Conservation (phyloP, 2,329 filamentous ascomycete species). For the Pleomassaria siparia region DNA sequence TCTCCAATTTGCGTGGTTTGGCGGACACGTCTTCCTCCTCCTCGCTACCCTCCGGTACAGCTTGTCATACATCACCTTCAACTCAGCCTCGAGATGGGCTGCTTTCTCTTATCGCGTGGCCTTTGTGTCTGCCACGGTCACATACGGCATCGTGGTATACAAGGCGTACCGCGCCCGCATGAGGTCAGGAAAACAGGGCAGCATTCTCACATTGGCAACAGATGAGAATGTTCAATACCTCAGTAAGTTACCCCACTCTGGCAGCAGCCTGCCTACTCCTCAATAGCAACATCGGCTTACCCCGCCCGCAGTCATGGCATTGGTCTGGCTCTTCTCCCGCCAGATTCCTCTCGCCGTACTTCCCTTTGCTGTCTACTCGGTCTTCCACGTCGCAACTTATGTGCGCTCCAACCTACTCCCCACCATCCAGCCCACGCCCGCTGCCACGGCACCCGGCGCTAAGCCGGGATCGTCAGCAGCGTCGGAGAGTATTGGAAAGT, state of each 20-base stretch:
- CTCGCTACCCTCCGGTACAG: constrained; percentile 79
- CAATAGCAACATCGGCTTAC: constrained; percentile 19
- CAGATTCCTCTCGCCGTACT: constrained; percentile 89
- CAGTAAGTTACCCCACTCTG: constrained; percentile 58
- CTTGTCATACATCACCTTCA: constrained; percentile 85
- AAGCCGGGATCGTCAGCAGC: constrained; percentile 63
- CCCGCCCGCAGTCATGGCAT: constrained; percentile 72
- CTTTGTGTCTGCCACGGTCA: constrained; percentile 84
- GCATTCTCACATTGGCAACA: constrained; percentile 66
- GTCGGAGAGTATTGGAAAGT: constrained; percentile 81
- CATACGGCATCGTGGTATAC: constrained; percentile 98
- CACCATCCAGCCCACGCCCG: constrained; percentile 69
- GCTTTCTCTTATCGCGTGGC: constrained; percentile 85
- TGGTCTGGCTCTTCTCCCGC: constrained; percentile 90
- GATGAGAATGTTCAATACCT: constrained; percentile 99
- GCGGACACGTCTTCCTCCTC: constrained; percentile 83
- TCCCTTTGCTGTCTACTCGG: constrained; percentile 93
- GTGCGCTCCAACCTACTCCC: constrained; percentile 91
- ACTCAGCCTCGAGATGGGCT: constrained; percentile 77
- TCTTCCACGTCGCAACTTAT: constrained; percentile 98
- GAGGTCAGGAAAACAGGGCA: constrained; percentile 68
- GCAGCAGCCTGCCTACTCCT: background rate
- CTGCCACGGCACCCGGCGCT: constrained; percentile 53
- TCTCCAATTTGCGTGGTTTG: constrained; percentile 75
- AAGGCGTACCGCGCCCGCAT: constrained; percentile 90